Conservation (phyloP, 257 asterid genomes). For the Ballota nigra region DNA sequence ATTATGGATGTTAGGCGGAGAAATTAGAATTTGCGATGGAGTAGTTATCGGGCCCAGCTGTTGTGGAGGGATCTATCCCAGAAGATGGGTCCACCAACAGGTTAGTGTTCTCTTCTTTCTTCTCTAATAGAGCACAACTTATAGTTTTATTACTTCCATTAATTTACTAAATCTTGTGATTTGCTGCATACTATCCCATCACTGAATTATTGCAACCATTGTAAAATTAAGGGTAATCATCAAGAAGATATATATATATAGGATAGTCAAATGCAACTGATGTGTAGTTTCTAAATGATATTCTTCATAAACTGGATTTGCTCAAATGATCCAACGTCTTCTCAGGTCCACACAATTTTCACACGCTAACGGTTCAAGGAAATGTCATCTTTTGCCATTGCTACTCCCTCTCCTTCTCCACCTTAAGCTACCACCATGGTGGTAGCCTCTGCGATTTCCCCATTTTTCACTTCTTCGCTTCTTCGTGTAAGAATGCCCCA, state of each 20-base stretch:
- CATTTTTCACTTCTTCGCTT: conserved; percentile 26
- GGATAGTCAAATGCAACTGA: neutral
- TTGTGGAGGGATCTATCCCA: conserved; percentile 89
- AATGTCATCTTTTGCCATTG: conserved; percentile 36
- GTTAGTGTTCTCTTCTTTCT: conserved; percentile 26
- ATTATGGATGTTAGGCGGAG: conserved; percentile 60
- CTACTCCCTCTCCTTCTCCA: conserved; percentile 21
- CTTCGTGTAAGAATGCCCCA: conserved; percentile 21
- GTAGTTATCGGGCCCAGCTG: conserved; percentile 88
- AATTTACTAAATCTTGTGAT: neutral
- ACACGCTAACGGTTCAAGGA: conserved; percentile 18
- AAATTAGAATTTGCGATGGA: too few relatives aligned
- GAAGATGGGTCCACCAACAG: conserved; percentile 76
- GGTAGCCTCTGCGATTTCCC: conserved; percentile 40
- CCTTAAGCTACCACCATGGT: conserved; percentile 40
- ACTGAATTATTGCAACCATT: neutral
- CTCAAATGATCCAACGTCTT: conserved; percentile 14
- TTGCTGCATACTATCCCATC: neutral
- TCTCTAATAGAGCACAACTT: too few relatives aligned
- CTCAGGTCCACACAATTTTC: conserved; percentile 69
- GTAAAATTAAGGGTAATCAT: neutral
- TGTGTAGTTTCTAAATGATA: too few relatives aligned
- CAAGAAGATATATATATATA: too few relatives aligned
- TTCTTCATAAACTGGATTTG: neutral
- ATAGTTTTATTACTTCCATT: too few relatives aligned